A percentile compares a stretch with the other conserved stretches of the same genome.
These are phyloP conservation scores for Angophora floribunda DNA, from an alignment of 345 rosid genomes.

Conservation along the genomic window DNA sequence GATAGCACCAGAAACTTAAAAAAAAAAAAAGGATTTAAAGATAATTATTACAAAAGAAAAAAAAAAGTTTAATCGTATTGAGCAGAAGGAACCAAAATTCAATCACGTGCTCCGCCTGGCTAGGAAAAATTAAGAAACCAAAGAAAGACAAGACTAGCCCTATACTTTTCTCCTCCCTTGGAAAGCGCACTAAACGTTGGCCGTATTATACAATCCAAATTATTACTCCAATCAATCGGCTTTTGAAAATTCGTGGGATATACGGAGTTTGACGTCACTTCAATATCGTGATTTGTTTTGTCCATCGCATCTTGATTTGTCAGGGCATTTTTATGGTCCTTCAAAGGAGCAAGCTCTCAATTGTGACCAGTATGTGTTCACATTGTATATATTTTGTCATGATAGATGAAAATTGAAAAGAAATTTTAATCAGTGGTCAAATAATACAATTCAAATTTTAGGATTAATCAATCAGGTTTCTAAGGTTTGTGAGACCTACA, in stretches of 20 bases:
- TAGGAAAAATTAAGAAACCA: background rate
- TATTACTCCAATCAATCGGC: background rate
- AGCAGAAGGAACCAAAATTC: background rate
- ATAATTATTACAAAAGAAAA: background rate
- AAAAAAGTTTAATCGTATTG: background rate
- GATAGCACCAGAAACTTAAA: background rate
- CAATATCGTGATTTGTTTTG: background rate
- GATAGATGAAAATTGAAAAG: background rate
- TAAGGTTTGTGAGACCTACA: too few relatives aligned
- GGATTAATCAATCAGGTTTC: background rate
- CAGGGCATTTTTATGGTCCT: background rate
- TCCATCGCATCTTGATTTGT: background rate
- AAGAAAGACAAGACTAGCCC: background rate
- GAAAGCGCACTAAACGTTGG: background rate
- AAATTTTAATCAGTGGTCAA: background rate
- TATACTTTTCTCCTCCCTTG: background rate
- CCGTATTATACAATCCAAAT: background rate
- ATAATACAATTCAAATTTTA: background rate
- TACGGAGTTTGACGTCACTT: background rate
- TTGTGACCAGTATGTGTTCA: fast-evolving
- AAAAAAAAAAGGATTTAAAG: background rate
- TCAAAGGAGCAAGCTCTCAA: background rate
- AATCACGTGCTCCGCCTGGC: background rate
- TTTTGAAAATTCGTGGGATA: background rate
- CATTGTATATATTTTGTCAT: background rate